Conservation (phyloP, 2,329 filamentous ascomycete genomes). For the Septoria petroselini region DNA sequence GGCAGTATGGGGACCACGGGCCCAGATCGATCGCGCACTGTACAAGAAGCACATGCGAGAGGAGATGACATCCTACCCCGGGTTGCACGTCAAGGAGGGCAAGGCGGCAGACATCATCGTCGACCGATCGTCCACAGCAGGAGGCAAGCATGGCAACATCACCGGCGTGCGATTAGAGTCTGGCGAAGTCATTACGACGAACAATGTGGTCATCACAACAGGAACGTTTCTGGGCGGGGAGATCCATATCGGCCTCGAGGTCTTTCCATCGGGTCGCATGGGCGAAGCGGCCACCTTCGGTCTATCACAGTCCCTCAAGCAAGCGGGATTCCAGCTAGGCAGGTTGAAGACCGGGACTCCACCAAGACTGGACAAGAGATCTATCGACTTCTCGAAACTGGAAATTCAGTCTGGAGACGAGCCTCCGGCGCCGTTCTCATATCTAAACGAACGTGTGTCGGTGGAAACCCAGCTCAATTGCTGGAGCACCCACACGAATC, state of each 20-base stretch:
- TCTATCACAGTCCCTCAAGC: slow-evolving; percentile 81
- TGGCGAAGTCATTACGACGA: slow-evolving; percentile 76
- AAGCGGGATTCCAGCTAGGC: slow-evolving; percentile 85
- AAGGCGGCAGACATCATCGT: slow-evolving; percentile 91
- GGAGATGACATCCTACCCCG: slow-evolving; percentile 74
- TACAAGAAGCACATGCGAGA: slow-evolving; percentile 90
- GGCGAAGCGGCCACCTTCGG: slow-evolving; percentile 92
- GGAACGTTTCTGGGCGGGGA: slow-evolving; percentile 94
- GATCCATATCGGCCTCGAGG: slow-evolving; percentile 85
- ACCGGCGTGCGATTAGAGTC: slow-evolving; percentile 82
- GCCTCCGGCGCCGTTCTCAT: slow-evolving; percentile 86
- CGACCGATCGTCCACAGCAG: slow-evolving; percentile 52
- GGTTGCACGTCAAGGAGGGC: slow-evolving; percentile 75
- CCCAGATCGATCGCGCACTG: slow-evolving; percentile 87
- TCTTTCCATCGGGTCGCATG: slow-evolving; percentile 83
- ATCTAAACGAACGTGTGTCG: slow-evolving; percentile 72
- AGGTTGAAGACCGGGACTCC: slow-evolving; percentile 95
- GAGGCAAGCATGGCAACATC: slow-evolving; percentile 65
- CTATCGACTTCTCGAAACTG: slow-evolving; percentile 73
- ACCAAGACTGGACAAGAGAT: slow-evolving; percentile 74
- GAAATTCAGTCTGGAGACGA: slow-evolving; percentile 77
- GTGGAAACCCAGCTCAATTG: slow-evolving; percentile 83
- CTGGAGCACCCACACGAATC: slow-evolving; percentile 83
- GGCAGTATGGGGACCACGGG: slow-evolving; percentile 93
- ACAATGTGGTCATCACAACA: slow-evolving; percentile 87